Base-by-base conservation (phyloP, 352 stramenopile genomes). In the Phytophthora colocasiae region DNA sequence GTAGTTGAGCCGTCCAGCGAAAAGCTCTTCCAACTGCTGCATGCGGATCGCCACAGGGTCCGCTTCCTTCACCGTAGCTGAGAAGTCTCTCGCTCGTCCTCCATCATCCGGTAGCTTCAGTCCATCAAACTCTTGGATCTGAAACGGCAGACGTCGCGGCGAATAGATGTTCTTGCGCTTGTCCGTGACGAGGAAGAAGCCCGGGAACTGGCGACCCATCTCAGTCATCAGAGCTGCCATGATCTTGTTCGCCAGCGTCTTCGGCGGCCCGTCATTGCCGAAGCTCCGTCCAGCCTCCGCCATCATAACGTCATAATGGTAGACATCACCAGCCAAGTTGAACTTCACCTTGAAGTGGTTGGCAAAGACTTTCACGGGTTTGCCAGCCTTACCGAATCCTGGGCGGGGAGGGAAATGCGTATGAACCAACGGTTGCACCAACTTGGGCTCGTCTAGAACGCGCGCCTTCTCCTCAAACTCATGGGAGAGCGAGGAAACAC, bases 271-370 rank as follows among this genome's bases (percentile, higher is more conserved):
- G 6, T 87, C 81, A 15, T 84, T 79, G 22, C 68, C 58, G 36
- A 81, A 85, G 19, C 60, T 74, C 6, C 56, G 52, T 0, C 71
- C 80, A 26, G 51, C 46, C 52, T 85, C 67, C 1, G 65, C 69
- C 58, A 93, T 85, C 45, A 77, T 51, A 2, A 89, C 83, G 54
- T 93, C 85, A 61, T 93, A 93, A 75, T 93, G 85, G 51, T 77
- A 93, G 4, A 90, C 58, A 44, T 92, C 83, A 3, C 73, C 81
- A 0, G 71, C 49, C 12, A 72, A 63, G 9, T 73, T 82, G 39
- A 88, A 71, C 29, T 71, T 77, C 11, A 93, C 83, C 15, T 68
- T 69, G 48, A 91, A 93, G 40, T 92, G 83, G 45, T 93, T 93
- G 7, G 81, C 85, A 39, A 77, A 59, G 1, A 92, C 15, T 49